Base-by-base conservation (phyloP, 139 green algal genomes). In the Picochlorum sp. region DNA sequence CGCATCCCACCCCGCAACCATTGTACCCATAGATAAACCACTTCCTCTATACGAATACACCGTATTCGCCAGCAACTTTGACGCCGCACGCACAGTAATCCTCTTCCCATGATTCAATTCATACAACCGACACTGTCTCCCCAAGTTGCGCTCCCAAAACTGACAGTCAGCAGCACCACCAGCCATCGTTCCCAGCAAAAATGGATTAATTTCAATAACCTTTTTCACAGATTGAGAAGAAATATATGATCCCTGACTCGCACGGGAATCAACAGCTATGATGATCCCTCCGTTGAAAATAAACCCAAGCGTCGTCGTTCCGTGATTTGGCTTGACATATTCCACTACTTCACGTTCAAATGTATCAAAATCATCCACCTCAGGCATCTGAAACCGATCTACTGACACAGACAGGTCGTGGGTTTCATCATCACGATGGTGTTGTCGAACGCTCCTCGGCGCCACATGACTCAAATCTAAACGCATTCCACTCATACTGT, bases 171-270 rank as follows among this genome's bases (percentile, higher is more conserved):
- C 93, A 8, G 94, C 94, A 50, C 92, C 94, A 62, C 94, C 94
- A 34, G 94, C 94, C 93, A 99, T 99, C 20, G 94, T 99, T 18
- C 93, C 94, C 52, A 99, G 78, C 32, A 99, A 77, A 79, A 86
- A 98, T 10, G 86, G 87, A 74, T 99, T 99, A 79, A 98, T 99
- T 76, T 98, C 91, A 45, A 99, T 97, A 3, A 99, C 91, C 71
- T 98, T 98, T 79, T 98, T 96, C 38, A 96, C 89, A 2, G 90
- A 95, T 65, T 98, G 92, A 1, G 90, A 96, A 4, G 89, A 97
- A 49, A 99, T 96, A 73, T 98, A 99, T 21, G 87, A 88, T n/a
- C 94, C 94, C 82, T 94, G 90, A 24, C 84, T 95, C 26, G 94
- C 94, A 13, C 94, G 82, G 0, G 94, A 99, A 71, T 99, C 94